Conservation (phyloP, 164 flowering plant species). For the Magnolia changhungtana region DNA sequence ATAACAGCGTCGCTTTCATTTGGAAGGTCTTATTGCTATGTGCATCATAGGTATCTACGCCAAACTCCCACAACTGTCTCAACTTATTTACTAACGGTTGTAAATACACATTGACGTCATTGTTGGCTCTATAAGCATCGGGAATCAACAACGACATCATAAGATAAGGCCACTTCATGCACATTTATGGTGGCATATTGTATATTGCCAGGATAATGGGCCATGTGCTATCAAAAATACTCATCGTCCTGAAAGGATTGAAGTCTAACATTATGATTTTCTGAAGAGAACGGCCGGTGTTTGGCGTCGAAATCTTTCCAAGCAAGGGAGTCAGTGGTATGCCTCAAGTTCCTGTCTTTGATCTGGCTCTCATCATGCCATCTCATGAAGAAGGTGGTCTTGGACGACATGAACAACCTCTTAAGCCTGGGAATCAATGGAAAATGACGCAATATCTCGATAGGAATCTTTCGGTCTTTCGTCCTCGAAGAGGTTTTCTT, state of each 20-base stretch:
- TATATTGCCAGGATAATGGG: not conserved
- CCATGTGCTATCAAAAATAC: not conserved
- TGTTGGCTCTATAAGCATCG: constrained; percentile 7
- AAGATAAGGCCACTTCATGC: not conserved
- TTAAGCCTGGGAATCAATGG: not conserved
- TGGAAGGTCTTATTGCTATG: not conserved
- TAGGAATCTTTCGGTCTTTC: not conserved
- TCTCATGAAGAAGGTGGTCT: not conserved
- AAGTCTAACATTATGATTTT: constrained; percentile 3
- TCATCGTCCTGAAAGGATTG: constrained; percentile 11
- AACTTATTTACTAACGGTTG: not conserved
- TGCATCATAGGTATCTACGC: constrained; percentile 11
- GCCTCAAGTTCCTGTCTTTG: constrained; percentile 6
- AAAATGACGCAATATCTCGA: not conserved
- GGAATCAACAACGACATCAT: constrained; percentile 20
- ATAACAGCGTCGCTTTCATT: constrained; percentile 18
- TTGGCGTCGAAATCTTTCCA: not conserved
- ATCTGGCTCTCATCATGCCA: not conserved
- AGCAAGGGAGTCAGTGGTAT: not conserved
- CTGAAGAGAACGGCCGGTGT: not conserved
- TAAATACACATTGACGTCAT: not conserved
- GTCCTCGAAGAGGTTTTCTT: not conserved
- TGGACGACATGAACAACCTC: not conserved
- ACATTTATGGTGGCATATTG: not conserved
- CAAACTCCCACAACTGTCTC: not conserved